phyloP scores from a whole-genome alignment of 495 filamentous ascomycete species.

The Ascodesmis nigricans region DNA sequence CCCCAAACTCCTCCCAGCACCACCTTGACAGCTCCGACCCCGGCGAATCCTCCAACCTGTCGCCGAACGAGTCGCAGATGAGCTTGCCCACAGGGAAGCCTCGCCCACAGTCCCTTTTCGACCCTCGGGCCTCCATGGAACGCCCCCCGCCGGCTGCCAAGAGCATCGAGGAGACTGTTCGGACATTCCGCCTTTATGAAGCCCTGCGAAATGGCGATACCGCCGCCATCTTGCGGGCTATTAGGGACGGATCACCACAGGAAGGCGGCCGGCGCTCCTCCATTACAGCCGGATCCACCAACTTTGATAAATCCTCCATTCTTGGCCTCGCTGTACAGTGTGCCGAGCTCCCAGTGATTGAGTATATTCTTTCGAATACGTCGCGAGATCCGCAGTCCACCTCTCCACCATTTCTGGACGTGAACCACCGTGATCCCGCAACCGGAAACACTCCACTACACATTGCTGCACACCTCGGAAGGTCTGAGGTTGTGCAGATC shows the following conservation, averaged over 20 bases:
- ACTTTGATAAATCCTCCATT: constrained; percentile 60
- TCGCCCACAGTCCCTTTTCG: constrained; percentile 2
- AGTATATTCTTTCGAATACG: constrained; percentile 65
- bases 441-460: constrained; percentile 91
- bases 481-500: constrained; percentile 53
- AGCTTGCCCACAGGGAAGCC: constrained; percentile 2
- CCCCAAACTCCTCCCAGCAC: constrained; percentile 12
- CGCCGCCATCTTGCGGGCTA: constrained; percentile 67
- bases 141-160: constrained; percentile 8
- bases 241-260: constrained; percentile 40
- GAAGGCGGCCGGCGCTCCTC: constrained; percentile 30
- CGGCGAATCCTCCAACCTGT: constrained; percentile 3
- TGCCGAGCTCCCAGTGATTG: constrained; percentile 84
- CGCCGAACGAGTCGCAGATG: neutral
- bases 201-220: constrained; percentile 76
- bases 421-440: constrained; percentile 62
- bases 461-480: constrained; percentile 60
- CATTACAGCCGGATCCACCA: constrained; percentile 25
- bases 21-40: constrained; percentile 5
- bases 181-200: constrained; percentile 84
- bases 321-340: constrained; percentile 94
- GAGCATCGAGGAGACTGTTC: constrained; percentile 72
- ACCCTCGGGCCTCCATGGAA: constrained; percentile 2
- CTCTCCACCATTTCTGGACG: constrained; percentile 32
- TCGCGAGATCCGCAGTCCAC: constrained; percentile 28